Evolutionary conservation across 805 yeast genomes (phyloP), one percentile per base, ranked within the genome.

Genomic region (Nakazawaea ernobii): DNA sequence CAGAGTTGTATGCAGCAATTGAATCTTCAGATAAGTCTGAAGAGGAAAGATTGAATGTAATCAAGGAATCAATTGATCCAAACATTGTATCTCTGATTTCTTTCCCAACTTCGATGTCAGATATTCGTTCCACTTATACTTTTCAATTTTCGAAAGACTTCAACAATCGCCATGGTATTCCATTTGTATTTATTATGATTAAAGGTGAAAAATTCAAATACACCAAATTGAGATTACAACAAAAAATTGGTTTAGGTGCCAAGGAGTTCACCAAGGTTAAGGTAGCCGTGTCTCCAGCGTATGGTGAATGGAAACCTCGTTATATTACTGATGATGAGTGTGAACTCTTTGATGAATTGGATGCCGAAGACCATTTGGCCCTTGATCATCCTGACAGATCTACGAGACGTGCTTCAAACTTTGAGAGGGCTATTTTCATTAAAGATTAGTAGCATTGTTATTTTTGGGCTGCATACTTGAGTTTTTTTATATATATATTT

Each of bases 341-440:
- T 39, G 69, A 74, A 5, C 66, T 90, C 14, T 84, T 69, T 59
- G 82, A 82, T 46, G 75, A 74, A 37, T 59, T 82, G 49, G 63
- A 69, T 14, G 68, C 70, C 8, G 70, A 70, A 39, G 82, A 77
- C 49, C 73, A 71, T 30, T 67, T 94, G 44, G 95, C 91, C 27
- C 69, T 94, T 59, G 97, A 94, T 59, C 96, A 88, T 58, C 90
- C 94, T 1, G 97, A 89, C 60, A 77, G 94, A 58, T 70, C 81
- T 37, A 75, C 82, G n/a, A 73, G 82, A 50, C 73, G 77, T 46
- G 72, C 68, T 6, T 59, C 75, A 7, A 66, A 67, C 3, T 71
- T 70, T 51, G 82, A 78, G 58, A 74, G 82, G 48, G 82, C 86
- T 17, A 82, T 82, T 63, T 73, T 74, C 42, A 80, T 80, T 49